Evolutionary conservation across 257 asterid species (phyloP).

Genomic region (Gentiana dahurica): DNA sequence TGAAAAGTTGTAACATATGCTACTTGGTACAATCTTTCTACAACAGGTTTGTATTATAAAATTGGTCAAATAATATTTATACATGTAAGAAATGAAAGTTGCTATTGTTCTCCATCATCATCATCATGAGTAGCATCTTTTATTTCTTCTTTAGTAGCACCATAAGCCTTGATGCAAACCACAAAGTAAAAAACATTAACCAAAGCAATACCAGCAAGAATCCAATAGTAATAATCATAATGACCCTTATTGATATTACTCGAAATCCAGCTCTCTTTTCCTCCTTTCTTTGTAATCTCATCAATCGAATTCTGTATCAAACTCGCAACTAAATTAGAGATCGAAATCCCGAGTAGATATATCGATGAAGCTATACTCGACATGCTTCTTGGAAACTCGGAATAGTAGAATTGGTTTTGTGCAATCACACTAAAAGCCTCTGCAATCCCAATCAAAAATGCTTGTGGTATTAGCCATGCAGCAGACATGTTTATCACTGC

Average conservation of each 20-base stretch:
- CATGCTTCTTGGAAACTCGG: conserved; percentile 60
- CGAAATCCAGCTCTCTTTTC: conserved; percentile 50
- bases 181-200: conserved; percentile 36
- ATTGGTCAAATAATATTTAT: too few species aligned
- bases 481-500: conserved; percentile 48
- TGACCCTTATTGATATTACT: conserved; percentile 51
- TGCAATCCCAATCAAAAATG: conserved; percentile 37
- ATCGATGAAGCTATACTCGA: conserved; percentile 53
- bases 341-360: conserved; percentile 32
- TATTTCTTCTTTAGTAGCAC: too few species aligned
- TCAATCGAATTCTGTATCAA: conserved; percentile 30
- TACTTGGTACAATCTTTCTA: too few species aligned
- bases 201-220: conserved; percentile 27
- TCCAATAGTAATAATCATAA: conserved; percentile 68
- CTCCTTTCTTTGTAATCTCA: conserved; percentile 23
- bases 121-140: too few species aligned
- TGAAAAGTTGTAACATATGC: too few species aligned
- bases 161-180: neutral
- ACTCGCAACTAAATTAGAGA: conserved; percentile 44
- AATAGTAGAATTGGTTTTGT: conserved; percentile 47
- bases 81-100: too few species aligned
- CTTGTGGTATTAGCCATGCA: conserved; percentile 55
- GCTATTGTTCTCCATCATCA: too few species aligned
- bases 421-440: conserved; percentile 67
- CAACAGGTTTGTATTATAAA: too few species aligned